Evolutionary conservation across 192 early-diverging fungal species (phyloP).

Genomic region (Chytriomyces confervae): DNA sequence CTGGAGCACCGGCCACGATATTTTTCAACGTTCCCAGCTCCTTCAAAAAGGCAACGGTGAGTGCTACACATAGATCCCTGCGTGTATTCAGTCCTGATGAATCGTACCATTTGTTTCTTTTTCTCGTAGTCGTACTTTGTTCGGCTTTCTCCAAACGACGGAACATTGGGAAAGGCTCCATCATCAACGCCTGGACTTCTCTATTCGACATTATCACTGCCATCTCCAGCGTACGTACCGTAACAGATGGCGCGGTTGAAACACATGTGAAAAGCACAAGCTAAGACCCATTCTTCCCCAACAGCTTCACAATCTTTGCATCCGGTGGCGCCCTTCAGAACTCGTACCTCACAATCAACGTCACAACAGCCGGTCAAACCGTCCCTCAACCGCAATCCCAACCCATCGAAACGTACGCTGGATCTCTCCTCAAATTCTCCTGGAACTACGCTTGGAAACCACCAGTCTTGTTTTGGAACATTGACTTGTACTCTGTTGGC

Average conservation of each 20-base stretch:
- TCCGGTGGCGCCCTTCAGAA: not conserved
- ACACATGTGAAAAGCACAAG: not conserved
- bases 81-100: not conserved
- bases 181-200: not conserved
- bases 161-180: not conserved
- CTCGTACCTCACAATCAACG: constrained; percentile 2
- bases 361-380: not conserved
- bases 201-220: constrained; percentile 7
- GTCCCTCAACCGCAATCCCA: not conserved
- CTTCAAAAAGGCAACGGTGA: not conserved
- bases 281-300: not conserved
- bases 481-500: constrained; percentile 12
- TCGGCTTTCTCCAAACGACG: constrained; percentile 26
- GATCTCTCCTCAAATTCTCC: not conserved
- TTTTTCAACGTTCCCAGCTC: constrained; percentile 13
- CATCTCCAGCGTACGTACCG: not conserved
- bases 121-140: not conserved
- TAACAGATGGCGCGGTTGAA: not conserved
- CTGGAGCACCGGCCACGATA: not conserved
- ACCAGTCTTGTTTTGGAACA: not conserved
- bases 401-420: not conserved
- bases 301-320: constrained; percentile 19
- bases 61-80: not conserved
- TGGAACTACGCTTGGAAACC: constrained; percentile 16
- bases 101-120: not conserved